Base-by-base conservation (phyloP, 352 stramenopile species). In the Achlya hypogyna region DNA sequence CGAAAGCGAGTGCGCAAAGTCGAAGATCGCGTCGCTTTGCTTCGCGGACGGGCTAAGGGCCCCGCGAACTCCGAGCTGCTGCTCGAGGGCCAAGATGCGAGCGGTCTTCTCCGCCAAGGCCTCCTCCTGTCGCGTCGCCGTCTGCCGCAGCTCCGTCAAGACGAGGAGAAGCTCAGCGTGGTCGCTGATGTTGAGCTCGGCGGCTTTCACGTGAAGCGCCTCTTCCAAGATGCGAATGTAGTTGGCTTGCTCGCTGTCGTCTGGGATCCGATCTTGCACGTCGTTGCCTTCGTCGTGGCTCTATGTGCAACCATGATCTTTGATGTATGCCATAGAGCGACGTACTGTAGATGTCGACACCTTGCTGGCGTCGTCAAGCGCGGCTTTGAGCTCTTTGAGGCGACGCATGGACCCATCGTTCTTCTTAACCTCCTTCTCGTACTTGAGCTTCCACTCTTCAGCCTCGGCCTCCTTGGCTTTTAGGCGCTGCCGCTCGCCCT, bases 161-260 rank as follows among this genome's bases (percentile, higher is more conserved):
- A 93, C 82, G 14, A 91, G 62, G 1, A 93, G 73, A 0, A 91
- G 70, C 62, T 93, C 84, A 64, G 90, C 84, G 52, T 93, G 82
- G 2, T 81, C 83, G 2, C 79, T 82, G 22, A 90, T 71, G 22
- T 81, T 71, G 31, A 91, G 74, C 35, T 93, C 84, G 1, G 70
- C 75, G 9, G 84, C 84, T 62, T 88, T 89, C 1, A 93, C 28
- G 31, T 90, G 81, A 1, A 91, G 72, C 4, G 79, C 81, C 69
- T 90, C 81, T 73, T 93, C 84, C 9, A 93, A 75, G 25, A 93
- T 75, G 23, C 80, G 82, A 32, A 91, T 87, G 54, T 93, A 93
- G 0, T 78, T 67, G 25, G 74, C 67, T 42, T 92, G 81, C 34
- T 89, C 83, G 2, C 12, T 10, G 6, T 45, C 38, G 38, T 45